Percentiles rank a stretch among this genome's conserved stretches.
These are phyloP conservation scores for Corynespora cassiicola DNA, from an alignment of 2,329 filamentous ascomycete species.

Conservation along the genomic window DNA sequence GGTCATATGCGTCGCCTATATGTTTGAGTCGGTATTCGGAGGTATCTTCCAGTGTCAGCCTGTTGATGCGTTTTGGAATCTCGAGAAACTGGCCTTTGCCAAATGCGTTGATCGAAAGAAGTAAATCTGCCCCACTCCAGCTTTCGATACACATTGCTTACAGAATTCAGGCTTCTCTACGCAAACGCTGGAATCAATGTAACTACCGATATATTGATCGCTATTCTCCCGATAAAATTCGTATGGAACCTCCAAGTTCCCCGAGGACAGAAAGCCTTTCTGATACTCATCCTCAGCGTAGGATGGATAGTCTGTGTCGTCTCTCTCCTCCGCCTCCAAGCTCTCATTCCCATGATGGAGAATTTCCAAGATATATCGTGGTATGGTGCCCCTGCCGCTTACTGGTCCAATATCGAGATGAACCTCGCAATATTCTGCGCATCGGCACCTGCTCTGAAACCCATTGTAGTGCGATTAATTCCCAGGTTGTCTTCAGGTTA, in stretches of 20 bases:
- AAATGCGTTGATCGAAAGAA: constrained; percentile 20
- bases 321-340: constrained; percentile 10
- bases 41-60: constrained; percentile 28
- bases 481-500: not conserved
- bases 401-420: constrained; percentile 12
- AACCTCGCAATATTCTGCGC: constrained; percentile 14
- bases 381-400: not conserved
- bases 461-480: not conserved
- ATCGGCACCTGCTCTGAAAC: constrained; percentile 4
- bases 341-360: constrained; percentile 1
- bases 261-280: constrained; percentile 24
- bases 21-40: constrained; percentile 16
- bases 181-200: constrained; percentile 30
- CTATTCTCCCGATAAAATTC: constrained; percentile 27
- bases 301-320: too few species aligned
- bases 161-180: too few species aligned
- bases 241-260: constrained; percentile 33
- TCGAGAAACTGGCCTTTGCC: constrained; percentile 18
- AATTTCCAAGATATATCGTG: constrained; percentile 2
- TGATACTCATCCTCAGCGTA: constrained; percentile 31
- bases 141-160: not conserved
- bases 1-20: constrained; percentile 24
- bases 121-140: too few species aligned
- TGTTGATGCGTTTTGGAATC: constrained; percentile 27
- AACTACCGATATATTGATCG: constrained; percentile 30